Conservation (phyloP, 1,284 basidiomycete genomes). For the Bjerkandera adusta region DNA sequence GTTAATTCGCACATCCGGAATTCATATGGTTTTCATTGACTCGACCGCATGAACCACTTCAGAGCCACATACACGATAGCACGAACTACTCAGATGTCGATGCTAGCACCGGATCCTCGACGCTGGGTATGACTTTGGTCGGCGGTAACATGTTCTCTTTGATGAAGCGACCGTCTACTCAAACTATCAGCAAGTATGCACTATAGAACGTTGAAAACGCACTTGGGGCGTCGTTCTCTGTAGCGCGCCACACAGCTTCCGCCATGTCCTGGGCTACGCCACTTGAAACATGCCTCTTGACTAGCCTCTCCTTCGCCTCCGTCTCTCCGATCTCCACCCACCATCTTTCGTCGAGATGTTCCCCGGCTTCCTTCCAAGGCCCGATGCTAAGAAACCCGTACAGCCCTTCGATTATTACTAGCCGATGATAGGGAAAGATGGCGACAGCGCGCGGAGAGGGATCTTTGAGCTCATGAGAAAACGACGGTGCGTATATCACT, state of each 20-base stretch:
- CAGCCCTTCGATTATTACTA: conserved; percentile 85
- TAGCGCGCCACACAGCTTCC: conserved; percentile 70
- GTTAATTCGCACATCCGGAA: no score
- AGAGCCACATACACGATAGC: not conserved
- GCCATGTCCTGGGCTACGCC: conserved; percentile 67
- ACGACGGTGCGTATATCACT: conserved; percentile 65
- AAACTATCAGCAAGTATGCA: conserved; percentile 2
- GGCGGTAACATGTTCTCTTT: conserved; percentile 55
- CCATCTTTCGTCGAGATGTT: conserved; percentile 76
- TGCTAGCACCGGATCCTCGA: conserved; percentile 38
- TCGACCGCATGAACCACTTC: not conserved
- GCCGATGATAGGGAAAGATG: conserved; percentile 62
- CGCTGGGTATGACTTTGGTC: conserved; percentile 50
- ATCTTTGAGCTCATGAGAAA: conserved; percentile 71
- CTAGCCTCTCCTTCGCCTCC: conserved; percentile 63
- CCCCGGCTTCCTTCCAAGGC: conserved; percentile 72
- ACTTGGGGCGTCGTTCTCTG: conserved; percentile 79
- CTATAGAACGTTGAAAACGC: not conserved
- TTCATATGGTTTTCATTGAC: not conserved
- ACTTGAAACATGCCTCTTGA: conserved; percentile 72
- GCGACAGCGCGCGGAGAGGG: conserved; percentile 51
- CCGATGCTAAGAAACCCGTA: conserved; percentile 75
- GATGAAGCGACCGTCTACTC: conserved; percentile 54
- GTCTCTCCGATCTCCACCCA: conserved; percentile 65
- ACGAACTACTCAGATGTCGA: not conserved